Evolutionary conservation across 1,139 yeast genomes (phyloP), one percentile per base, ranked within the genome.

Genomic region (Saccharomyces hybrid): DNA sequence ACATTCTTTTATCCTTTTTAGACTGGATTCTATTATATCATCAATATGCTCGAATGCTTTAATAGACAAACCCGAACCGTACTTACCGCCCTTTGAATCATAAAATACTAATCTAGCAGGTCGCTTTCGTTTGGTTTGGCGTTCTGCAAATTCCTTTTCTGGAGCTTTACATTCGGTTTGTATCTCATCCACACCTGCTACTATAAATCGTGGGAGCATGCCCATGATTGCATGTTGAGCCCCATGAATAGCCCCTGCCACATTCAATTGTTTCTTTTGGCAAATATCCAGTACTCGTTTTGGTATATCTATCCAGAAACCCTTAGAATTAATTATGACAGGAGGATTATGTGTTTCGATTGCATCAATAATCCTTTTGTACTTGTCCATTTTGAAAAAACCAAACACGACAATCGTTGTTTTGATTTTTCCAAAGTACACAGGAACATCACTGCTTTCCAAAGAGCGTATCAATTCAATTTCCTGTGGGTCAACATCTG

Each of bases 101-200:
- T 83, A 84, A 63, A 93, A 87, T 1, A 91, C 81, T 49, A 93
- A 72, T 54, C 99, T 75, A 0, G 96, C 96, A 0, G 98, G 98
- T 49, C 99, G 72, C 56, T 79, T 79, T 47, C 99, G 74, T 14
- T 71, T 71, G 0, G 90, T 78, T 64, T 85, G 85, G 26, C 88
- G 72, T 48, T 78, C 78, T 1, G 96, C 88, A 75, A 90, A 88
- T 66, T 93, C 99, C 66, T 93, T 93, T 61, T 88, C 95, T 0
- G 99, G 97, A 0, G 98, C 97, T 64, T 93, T 93, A 70, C 99
- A 93, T 69, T 93, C 99, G 0, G 98, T 89, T 53, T 80, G 80
- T 14, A 93, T 78, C 62, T 91, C 98, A 49, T 86, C 84, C 2
- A 80, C 78, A 2, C 83, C 81, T 26, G 82, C 76, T n/a, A 82